Evolutionary conservation across 805 yeast genomes (phyloP), one percentile per base, ranked within the genome.

Genomic region (Teunomyces stri): DNA sequence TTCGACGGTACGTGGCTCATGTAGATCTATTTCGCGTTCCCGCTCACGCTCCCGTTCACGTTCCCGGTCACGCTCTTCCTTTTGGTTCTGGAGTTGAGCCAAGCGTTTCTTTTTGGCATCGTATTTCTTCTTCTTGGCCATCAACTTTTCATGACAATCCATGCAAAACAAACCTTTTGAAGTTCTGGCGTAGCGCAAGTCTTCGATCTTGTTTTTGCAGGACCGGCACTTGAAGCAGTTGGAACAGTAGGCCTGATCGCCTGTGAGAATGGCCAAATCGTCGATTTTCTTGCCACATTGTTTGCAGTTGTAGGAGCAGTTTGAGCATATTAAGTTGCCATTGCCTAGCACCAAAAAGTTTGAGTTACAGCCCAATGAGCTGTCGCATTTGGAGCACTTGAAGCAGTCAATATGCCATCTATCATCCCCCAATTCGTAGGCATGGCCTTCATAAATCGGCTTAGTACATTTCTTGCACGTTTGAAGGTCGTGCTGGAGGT

Each of bases 331-430:
- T 48, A 94, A 71, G 43, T 87, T 85, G 25, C 99, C 98, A 48
- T 94, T 89, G 2, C 97, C 98, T 41, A 94, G 72, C 1, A 92
- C 97, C 44, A 94, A 71, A 65, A 94, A 89, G 65, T 91, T 91
- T 20, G 95, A 85, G 58, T 89, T 86, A 52, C 95, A 87, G 21
- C 96, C 96, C 46, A 94, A 70, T 31, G 84, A 78, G 56, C 81
- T 78, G 31, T 79, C 74, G 66, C 99, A 94, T 55, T 85, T 85
- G 46, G 95, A 86, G 67, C 99, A 94, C 41, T 82, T 77, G 68
- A 94, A 94, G 68, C 99, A 94, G 52, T 86, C 79, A 47, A 89
- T 86, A 65, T 94, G 99, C 99, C 99, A 94, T 53, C 96, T 81
- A 61, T 89, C 92, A 43, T 87, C 95, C 20, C 96, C 96, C 43